Base-by-base conservation (phyloP, 192 early-diverging fungal genomes). In the Linnemannia exigua region DNA sequence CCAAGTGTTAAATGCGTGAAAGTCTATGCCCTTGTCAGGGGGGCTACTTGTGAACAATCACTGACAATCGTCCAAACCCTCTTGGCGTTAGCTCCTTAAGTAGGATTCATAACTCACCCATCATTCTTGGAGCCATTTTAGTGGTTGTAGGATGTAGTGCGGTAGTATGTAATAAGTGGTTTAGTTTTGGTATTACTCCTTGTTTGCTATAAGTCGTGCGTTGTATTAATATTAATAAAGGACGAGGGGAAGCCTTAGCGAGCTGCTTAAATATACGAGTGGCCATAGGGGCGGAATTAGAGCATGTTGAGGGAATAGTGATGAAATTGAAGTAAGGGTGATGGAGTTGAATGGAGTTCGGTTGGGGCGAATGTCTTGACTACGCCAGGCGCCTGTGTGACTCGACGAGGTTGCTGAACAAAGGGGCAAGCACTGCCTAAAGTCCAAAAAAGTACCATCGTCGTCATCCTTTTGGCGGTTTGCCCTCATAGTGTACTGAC, bases 81-180 rank as follows among this genome's bases (percentile, higher is more conserved):
- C n/a, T n/a, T n/a, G n/a, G n/a, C n/a, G n/a, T n/a, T n/a, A n/a
- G n/a, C n/a, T n/a, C n/a, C n/a, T n/a, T n/a, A n/a, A n/a, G n/a
- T n/a, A n/a, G n/a, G n/a, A n/a, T n/a, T n/a, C n/a, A n/a, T n/a
- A n/a, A 31, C 36, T n/a, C 36, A 79, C 78, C 78, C 12, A 79
- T 79, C 71, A 79, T 67, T 50, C 52, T 79, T 12, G 54, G 70
- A 25, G 71, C 9, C 78, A 79, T 79, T n/a, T n/a, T 70, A 17
- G 76, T 38, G 17, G 48, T 22, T 54, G 28, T 38, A 4, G 35
- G 17, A 35, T 5, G 33, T 22, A 41, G 16, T 70, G 47, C 0
- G 19, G 25, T 76, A 36, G 47, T 35, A 8, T 35, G 46, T n/a
- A 52, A 9, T 36, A 16, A 58, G 14, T 31, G 33, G 25, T 54